Base-by-base conservation (phyloP, 345 rosid genomes). In the Linum tenue region DNA sequence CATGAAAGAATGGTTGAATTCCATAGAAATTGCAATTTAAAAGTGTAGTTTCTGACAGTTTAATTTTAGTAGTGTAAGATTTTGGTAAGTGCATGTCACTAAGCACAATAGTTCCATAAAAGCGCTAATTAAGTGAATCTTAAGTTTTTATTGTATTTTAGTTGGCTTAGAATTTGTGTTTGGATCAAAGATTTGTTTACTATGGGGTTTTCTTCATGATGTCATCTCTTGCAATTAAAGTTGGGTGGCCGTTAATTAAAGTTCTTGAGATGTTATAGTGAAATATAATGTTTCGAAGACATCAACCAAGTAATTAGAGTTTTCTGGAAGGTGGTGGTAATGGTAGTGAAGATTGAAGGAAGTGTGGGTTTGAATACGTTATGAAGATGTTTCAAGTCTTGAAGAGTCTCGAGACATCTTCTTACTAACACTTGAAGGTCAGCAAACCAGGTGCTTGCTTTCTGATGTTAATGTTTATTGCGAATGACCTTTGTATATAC, bases 391-490 rank as follows among this genome's bases (percentile, higher is more conserved):
- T 79, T 84, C 96, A 90, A 88, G 92, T 92, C 92, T 88, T 84
- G 99, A 79, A 90, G 97, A 90, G 62, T 79, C 82, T 88, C 87
- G 85, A 90, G 94, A 90, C 92, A 76, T 84, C 92, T 92, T 92
- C 82, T 78, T 86, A 79, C 86, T 90, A 89, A 81, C 81, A 85
- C 79, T 83, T 88, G 79, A 96, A 94, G 90, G 80, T 88, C 85
- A 85, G 97, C 90, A 90, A 22, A 97, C 92, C 89, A 72, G 79
- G 96, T 88, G 97, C 96, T 88, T 90, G 99, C 95, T 78, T 86
- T 80, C 81, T 77, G 80, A 75, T 87, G 85, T 79, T 77, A 81
- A 75, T 87, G 85, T 79, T 85, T 84, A 80, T 70, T 78, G 70
- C 14, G 15, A 1, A 37, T 79, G 91, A 80, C 84, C 84, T 78